Conservation (phyloP, 2,329 filamentous ascomycete genomes). For the Coniella vitis region DNA sequence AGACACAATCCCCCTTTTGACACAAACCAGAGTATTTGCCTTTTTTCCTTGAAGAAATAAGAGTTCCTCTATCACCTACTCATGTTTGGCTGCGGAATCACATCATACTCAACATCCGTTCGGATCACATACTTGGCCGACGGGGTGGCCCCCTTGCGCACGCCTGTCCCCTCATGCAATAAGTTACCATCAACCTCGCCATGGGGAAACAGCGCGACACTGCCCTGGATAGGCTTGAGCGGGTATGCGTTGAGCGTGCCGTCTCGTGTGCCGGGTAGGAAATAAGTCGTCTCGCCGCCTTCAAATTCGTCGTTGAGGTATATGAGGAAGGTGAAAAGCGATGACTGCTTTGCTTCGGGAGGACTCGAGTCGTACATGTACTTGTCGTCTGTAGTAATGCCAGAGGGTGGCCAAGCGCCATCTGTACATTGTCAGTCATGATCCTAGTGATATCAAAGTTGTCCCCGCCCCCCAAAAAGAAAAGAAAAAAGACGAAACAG, state of each 20-base stretch:
- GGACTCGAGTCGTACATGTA: conserved; percentile 65
- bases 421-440: conserved; percentile 27
- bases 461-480: too few relatives aligned
- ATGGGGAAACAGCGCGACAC: conserved; percentile 62
- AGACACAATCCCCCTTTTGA: neutral
- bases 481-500: neutral
- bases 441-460: too few relatives aligned
- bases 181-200: conserved; percentile 59
- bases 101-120: conserved; percentile 65
- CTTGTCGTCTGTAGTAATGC: conserved; percentile 47
- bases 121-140: conserved; percentile 60
- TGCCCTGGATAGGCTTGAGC: conserved; percentile 61
- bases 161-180: conserved; percentile 64
- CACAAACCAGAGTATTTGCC: neutral
- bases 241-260: conserved; percentile 64
- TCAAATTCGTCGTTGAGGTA: conserved; percentile 17
- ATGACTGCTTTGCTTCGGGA: conserved; percentile 51
- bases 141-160: conserved; percentile 42
- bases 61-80: neutral
- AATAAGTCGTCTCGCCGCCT: conserved; percentile 27
- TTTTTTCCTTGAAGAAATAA: too few relatives aligned
- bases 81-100: conserved; percentile 29
- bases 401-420: conserved; percentile 67
- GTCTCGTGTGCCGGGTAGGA: conserved; percentile 56
- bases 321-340: conserved; percentile 57